phyloP scores from a whole-genome alignment of 1,139 yeast species.

The Spathaspora sp. region DNA sequence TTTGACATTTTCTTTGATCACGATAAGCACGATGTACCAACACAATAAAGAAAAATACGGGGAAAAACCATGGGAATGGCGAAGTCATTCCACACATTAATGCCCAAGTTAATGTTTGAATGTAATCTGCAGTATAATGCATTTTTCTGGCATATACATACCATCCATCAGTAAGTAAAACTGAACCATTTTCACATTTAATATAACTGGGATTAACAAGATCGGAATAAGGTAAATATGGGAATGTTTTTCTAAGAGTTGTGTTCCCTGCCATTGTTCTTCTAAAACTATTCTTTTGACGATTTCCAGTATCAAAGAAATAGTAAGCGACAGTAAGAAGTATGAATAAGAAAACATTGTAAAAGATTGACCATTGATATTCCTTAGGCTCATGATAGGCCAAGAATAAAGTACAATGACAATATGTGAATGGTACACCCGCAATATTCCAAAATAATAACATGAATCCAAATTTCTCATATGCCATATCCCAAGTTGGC shows the following conservation, averaged over 20 bases:
- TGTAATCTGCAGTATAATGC: conserved; percentile 93
- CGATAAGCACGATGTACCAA: conserved; percentile 85
- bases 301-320: conserved; percentile 92
- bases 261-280: conserved; percentile 81
- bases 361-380: conserved; percentile 66
- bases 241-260: conserved; percentile 80
- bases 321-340: conserved; percentile 72
- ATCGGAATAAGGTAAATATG: conserved; percentile 83
- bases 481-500: conserved; percentile 99
- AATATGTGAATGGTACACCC: conserved; percentile 97
- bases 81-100: conserved; percentile 83
- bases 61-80: conserved; percentile 96
- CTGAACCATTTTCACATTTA: conserved; percentile 79
- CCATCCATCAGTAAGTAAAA: conserved; percentile 92
- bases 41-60: conserved; percentile 82
- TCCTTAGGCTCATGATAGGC: conserved; percentile 81
- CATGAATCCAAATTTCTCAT: conserved; percentile 98
- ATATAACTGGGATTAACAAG: conserved; percentile 82
- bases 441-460: conserved; percentile 98
- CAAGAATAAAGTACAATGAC: conserved; percentile 85
- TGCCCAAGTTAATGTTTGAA: conserved; percentile 90
- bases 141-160: conserved; percentile 86
- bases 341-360: conserved; percentile 56
- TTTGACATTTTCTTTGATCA: conserved; percentile 79
- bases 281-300: conserved; percentile 93